Conservation (phyloP, 164 flowering plant species). For the Pachysandra terminalis region DNA sequence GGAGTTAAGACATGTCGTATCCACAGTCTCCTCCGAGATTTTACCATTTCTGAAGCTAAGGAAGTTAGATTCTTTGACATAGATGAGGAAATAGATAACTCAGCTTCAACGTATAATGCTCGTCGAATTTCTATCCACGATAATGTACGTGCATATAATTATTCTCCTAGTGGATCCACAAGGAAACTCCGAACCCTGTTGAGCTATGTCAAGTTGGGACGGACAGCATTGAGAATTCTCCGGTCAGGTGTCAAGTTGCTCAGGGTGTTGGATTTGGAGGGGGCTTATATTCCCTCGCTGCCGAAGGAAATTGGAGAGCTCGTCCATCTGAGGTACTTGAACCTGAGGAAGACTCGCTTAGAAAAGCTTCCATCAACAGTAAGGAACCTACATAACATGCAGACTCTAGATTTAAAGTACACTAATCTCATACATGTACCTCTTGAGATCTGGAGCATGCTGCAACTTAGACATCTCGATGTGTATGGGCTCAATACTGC, state of each 20-base stretch:
- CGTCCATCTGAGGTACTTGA: conserved; percentile 11
- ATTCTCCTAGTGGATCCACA: no score
- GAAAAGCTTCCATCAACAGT: conserved; percentile 8
- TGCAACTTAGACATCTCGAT: background rate
- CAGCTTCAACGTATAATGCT: no score
- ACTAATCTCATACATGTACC: conserved; percentile 1
- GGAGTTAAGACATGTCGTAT: background rate
- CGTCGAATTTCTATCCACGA: no score
- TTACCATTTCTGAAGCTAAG: background rate
- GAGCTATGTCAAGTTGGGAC: no score
- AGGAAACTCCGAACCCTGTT: no score
- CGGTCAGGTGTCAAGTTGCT: conserved; percentile 6
- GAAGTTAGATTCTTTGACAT: background rate
- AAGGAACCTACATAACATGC: conserved; percentile 5
- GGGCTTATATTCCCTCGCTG: background rate
- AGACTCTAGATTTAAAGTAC: conserved; percentile 13
- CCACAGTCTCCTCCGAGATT: background rate
- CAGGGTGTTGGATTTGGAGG: conserved; percentile 15
- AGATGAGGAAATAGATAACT: background rate
- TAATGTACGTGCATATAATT: no score
- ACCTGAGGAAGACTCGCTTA: background rate
- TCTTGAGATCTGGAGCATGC: background rate
- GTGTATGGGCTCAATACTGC: no score
- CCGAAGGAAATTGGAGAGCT: conserved; percentile 9
- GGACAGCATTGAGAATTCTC: no score